Evolutionary conservation across 1,139 yeast genomes (phyloP).

Genomic region (Debaryomyces sp.): DNA sequence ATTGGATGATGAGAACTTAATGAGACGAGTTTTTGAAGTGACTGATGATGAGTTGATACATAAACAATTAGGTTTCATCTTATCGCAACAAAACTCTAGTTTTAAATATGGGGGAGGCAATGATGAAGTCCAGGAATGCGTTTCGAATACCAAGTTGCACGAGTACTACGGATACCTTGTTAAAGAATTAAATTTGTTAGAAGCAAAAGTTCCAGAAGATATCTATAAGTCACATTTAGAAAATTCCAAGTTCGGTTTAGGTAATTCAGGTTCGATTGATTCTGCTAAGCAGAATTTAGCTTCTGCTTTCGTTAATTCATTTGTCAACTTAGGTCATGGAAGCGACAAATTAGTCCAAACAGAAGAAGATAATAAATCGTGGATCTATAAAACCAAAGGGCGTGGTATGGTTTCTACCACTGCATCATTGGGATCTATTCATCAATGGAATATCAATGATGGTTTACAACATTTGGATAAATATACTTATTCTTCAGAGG

Average conservation of each 20-base stretch:
- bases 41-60: slow-evolving; percentile 74
- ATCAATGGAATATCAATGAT: slow-evolving; percentile 89
- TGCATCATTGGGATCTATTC: slow-evolving; percentile 87
- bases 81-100: slow-evolving; percentile 86
- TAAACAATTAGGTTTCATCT: slow-evolving; percentile 87
- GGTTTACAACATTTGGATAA: slow-evolving; percentile 91
- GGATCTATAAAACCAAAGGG: slow-evolving; percentile 93
- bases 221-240: slow-evolving; percentile 90
- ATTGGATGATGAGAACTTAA: slow-evolving; percentile 78
- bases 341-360: slow-evolving; percentile 80
- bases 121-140: slow-evolving; percentile 82
- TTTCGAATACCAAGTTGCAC: slow-evolving; percentile 76
- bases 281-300: slow-evolving; percentile 96
- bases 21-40: slow-evolving; percentile 74
- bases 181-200: slow-evolving; percentile 83
- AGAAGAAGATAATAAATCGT: slow-evolving; percentile 69
- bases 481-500: slow-evolving; percentile 82
- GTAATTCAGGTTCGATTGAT: slow-evolving; percentile 68
- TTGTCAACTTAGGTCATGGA: slow-evolving; percentile 89
- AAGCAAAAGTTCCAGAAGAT: slow-evolving; percentile 94
- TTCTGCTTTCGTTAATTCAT: slow-evolving; percentile 90
- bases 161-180: slow-evolving; percentile 81
- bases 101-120: slow-evolving; percentile 65
- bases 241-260: slow-evolving; percentile 57
- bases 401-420: slow-evolving; percentile 91